phyloP scores from a whole-genome alignment of 2,329 filamentous ascomycete genomes.

The Fusarium miscanthi region DNA sequence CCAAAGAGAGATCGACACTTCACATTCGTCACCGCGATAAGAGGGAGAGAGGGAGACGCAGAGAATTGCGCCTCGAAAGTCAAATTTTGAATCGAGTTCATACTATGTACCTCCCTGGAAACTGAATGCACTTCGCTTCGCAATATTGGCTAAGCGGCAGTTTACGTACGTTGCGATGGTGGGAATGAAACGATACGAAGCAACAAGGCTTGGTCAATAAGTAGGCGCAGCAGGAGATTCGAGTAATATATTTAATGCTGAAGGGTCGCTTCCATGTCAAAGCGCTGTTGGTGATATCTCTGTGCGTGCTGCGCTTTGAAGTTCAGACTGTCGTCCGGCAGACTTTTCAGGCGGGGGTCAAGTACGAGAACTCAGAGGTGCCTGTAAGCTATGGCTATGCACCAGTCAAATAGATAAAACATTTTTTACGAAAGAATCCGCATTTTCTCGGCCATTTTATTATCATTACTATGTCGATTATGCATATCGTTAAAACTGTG shows the following conservation, averaged over 20 bases:
- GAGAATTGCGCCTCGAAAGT: not conserved
- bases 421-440: not conserved
- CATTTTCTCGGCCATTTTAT: not conserved
- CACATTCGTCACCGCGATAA: constrained; percentile 6
- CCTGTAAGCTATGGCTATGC: not conserved
- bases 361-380: not conserved
- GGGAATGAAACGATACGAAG: not conserved
- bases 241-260: not conserved
- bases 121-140: not conserved
- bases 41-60: constrained; percentile 8
- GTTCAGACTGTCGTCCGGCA: not conserved
- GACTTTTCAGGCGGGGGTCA: not conserved
- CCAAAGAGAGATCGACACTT: constrained; percentile 22
- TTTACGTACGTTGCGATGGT: not conserved
- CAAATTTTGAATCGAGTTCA: constrained; percentile 1
- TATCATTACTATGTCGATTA: not conserved
- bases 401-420: no score
- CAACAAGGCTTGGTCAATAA: not conserved
- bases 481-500: not conserved
- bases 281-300: not conserved
- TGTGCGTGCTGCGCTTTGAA: not conserved
- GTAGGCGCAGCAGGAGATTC: not conserved
- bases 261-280: not conserved
- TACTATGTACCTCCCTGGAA: not conserved
- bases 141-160: not conserved